phyloP scores from a whole-genome alignment of 1,284 basidiomycete species.

The Cystobasidiaceae sp. region DNA sequence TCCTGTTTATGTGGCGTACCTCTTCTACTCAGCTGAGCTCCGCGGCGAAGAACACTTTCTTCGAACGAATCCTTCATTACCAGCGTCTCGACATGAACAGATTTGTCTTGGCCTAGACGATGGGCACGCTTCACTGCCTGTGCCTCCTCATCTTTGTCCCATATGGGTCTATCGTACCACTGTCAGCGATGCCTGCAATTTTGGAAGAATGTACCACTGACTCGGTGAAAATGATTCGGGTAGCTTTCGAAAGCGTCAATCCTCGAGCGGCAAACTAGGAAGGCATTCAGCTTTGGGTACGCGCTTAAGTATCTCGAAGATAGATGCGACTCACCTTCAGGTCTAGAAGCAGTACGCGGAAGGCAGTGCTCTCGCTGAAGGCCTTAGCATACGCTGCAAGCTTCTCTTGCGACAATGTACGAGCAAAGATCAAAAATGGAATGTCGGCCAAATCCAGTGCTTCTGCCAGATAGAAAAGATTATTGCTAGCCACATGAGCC shows the following conservation, averaged over 20 bases:
- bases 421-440: constrained; percentile 15
- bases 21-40: constrained; percentile 8
- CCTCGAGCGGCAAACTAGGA: constrained; percentile 23
- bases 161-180: constrained; percentile 8
- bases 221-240: constrained; percentile 31
- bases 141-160: constrained; percentile 31
- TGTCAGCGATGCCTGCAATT: neutral
- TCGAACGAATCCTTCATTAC: constrained; percentile 33
- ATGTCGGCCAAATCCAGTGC: constrained; percentile 24
- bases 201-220: neutral
- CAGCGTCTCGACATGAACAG: constrained; percentile 32
- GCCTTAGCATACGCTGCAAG: constrained; percentile 25
- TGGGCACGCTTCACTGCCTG: constrained; percentile 33
- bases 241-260: constrained; percentile 29
- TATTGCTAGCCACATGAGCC: constrained; percentile 16
- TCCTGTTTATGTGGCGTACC: neutral
- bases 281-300: neutral
- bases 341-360: constrained; percentile 24
- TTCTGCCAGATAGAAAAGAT: constrained; percentile 29
- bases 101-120: constrained; percentile 24
- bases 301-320: neutral
- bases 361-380: constrained; percentile 24
- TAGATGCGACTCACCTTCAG: constrained; percentile 1
- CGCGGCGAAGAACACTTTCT: constrained; percentile 22
- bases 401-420: constrained; percentile 24